Conservation (phyloP, 345 rosid species). For the Eutrema heterophyllum region DNA sequence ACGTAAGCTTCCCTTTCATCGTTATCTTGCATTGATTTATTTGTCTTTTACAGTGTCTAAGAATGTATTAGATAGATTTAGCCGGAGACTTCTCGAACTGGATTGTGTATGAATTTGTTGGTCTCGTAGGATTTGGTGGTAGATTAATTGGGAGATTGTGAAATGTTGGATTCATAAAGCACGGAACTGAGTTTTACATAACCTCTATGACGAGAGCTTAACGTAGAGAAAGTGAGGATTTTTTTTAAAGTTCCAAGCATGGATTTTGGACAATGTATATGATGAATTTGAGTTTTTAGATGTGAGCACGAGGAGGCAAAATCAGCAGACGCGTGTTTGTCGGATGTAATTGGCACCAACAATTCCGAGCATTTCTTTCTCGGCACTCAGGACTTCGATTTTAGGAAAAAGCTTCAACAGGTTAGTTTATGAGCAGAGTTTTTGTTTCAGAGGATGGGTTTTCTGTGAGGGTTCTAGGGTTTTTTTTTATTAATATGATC, state of each 20-base stretch:
- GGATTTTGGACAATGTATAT: not conserved
- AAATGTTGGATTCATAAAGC: not conserved
- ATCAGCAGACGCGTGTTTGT: slow-evolving; percentile 64
- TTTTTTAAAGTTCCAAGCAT: not conserved
- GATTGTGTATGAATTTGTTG: not conserved
- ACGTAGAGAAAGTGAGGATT: not conserved
- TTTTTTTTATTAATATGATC: not conserved
- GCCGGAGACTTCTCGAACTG: not conserved
- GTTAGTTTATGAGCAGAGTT: slow-evolving; percentile 27
- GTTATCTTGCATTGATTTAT: not conserved
- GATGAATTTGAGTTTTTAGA: slow-evolving; percentile 32
- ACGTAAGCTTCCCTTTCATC: slow-evolving; percentile 41
- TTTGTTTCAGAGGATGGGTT: not conserved
- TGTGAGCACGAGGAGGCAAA: slow-evolving; percentile 71
- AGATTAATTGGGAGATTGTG: not conserved
- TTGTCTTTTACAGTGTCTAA: not conserved
- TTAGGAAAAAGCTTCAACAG: slow-evolving; percentile 67
- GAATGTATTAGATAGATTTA: not conserved
- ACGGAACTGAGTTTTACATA: not conserved
- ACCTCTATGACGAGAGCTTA: not conserved
- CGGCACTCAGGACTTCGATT: slow-evolving; percentile 72
- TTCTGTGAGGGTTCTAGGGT: not conserved
- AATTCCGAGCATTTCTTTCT: slow-evolving; percentile 79
- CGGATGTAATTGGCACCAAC: slow-evolving; percentile 53
- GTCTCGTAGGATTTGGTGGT: not conserved